Evolutionary conservation across 2,329 filamentous ascomycete genomes (phyloP).

Genomic region (Botrytis byssoidea): DNA sequence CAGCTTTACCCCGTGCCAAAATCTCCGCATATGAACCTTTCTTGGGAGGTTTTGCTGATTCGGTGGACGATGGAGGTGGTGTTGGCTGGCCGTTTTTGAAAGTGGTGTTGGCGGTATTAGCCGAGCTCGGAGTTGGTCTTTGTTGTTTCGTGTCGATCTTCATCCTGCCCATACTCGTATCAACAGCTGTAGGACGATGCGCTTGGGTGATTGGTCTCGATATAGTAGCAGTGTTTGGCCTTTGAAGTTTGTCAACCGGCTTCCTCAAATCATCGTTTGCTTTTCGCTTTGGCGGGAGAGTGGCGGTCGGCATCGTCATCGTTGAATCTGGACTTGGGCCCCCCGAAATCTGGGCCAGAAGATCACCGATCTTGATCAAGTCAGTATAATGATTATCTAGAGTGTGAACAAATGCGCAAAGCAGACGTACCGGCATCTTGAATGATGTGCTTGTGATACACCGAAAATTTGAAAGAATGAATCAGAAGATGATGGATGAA

Average conservation of each 20-base stretch:
- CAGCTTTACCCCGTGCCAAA: slow-evolving; percentile 67
- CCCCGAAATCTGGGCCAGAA: slow-evolving; percentile 62
- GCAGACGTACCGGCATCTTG: slow-evolving; percentile 34
- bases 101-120: slow-evolving; percentile 21
- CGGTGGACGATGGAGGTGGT: slow-evolving; percentile 26
- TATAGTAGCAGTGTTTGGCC: slow-evolving; percentile 34
- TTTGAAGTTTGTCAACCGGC: slow-evolving; percentile 46
- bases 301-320: slow-evolving; percentile 34
- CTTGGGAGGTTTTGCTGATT: slow-evolving; percentile 52
- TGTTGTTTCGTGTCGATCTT: slow-evolving; percentile 26
- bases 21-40: slow-evolving; percentile 75
- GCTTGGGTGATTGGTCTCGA: slow-evolving; percentile 26
- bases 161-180: slow-evolving; percentile 30
- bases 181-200: slow-evolving; percentile 25
- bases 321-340: slow-evolving; percentile 40
- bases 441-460: slow-evolving; percentile 18
- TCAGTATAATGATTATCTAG: slow-evolving; percentile 27
- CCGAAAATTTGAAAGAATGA: slow-evolving; percentile 4
- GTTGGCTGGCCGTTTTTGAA: slow-evolving; percentile 35
- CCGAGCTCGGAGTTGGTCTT: slow-evolving; percentile 19
- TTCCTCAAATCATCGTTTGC: slow-evolving; percentile 51
- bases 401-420: neutral
- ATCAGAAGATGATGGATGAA: slow-evolving; percentile 16
- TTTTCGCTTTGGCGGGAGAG: slow-evolving; percentile 53
- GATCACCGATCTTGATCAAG: slow-evolving; percentile 50